A percentile compares a stretch with the other conserved stretches of the same genome.
Evolutionary conservation across 2,329 filamentous ascomycete genomes (phyloP).

Genomic region (Amauroascus niger): DNA sequence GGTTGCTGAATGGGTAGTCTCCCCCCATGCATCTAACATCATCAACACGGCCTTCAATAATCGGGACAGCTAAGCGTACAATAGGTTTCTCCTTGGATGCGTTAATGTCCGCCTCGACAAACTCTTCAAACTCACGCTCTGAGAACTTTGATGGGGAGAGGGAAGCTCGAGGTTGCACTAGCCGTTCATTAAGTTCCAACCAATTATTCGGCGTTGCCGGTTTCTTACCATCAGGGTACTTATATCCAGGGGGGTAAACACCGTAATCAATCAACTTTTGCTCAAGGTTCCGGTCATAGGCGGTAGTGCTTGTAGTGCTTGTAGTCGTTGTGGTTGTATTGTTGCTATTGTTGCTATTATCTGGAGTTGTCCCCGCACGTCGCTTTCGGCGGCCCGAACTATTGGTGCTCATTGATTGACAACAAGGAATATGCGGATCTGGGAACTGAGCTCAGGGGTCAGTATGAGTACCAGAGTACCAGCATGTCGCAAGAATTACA

Average conservation of each 20-base stretch:
- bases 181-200: constrained; percentile 24
- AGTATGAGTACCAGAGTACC: not conserved
- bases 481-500: not conserved
- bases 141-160: constrained; percentile 32
- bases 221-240: constrained; percentile 20
- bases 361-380: not conserved
- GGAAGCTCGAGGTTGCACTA: constrained; percentile 25
- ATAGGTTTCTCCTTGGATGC: constrained; percentile 30
- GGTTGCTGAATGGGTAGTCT: constrained; percentile 28
- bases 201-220: constrained; percentile 26
- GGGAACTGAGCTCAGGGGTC: not conserved
- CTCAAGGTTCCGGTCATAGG: constrained; percentile 30
- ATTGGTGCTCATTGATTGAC: not conserved
- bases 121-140: constrained; percentile 24
- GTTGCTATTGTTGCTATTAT: not conserved
- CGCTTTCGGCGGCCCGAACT: constrained; percentile 2
- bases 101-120: constrained; percentile 22
- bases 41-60: constrained; percentile 14
- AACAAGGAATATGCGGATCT: not conserved
- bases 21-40: constrained; percentile 20
- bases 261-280: constrained; percentile 30
- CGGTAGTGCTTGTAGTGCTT: constrained; percentile 11
- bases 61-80: constrained; percentile 26
- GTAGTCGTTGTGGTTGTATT: no score
- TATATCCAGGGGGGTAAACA: constrained; percentile 25